Conservation (phyloP, 2,329 filamentous ascomycete genomes). For the Aspergillus spinulosporus region DNA sequence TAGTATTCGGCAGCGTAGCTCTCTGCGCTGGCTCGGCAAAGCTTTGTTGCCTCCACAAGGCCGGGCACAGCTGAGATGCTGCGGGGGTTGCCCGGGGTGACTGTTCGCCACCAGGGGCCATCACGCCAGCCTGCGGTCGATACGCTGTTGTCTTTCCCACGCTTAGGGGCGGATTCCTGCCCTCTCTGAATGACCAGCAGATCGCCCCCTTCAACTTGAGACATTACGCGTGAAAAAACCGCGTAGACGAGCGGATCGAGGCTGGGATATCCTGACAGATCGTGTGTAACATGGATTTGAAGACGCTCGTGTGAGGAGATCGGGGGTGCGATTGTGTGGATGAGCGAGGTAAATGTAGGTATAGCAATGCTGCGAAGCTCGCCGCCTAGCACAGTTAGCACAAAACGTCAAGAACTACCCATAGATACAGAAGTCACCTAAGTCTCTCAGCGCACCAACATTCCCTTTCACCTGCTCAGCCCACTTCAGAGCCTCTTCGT, state of each 20-base stretch:
- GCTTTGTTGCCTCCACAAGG: conserved; percentile 81
- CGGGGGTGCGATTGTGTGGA: conserved; percentile 92
- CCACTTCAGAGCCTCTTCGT: conserved; percentile 95
- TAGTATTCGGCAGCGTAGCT: conserved; percentile 86
- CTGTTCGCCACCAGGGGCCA: conserved; percentile 87
- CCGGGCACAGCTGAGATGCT: conserved; percentile 80
- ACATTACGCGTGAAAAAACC: conserved; percentile 93
- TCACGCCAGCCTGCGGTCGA: conserved; percentile 72
- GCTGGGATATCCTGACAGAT: conserved; percentile 89
- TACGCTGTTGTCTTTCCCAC: conserved; percentile 51
- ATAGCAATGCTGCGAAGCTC: conserved; percentile 83
- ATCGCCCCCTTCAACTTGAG: conserved; percentile 97
- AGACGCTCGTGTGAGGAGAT: conserved; percentile 97
- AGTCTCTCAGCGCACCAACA: conserved; percentile 71
- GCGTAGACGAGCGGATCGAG: conserved; percentile 89
- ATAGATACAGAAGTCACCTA: conserved; percentile 58
- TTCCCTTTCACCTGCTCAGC: conserved; percentile 91
- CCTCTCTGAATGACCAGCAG: conserved; percentile 92
- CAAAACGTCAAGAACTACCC: not conserved
- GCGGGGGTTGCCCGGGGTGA: conserved; percentile 61
- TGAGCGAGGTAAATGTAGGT: conserved; percentile 90
- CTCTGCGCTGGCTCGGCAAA: conserved; percentile 86
- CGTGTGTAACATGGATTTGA: conserved; percentile 95
- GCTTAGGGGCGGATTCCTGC: conserved; percentile 73
- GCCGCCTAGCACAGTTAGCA: conserved; percentile 61